Base-by-base conservation (phyloP, 257 asterid genomes). In the Primulina tabacum region DNA sequence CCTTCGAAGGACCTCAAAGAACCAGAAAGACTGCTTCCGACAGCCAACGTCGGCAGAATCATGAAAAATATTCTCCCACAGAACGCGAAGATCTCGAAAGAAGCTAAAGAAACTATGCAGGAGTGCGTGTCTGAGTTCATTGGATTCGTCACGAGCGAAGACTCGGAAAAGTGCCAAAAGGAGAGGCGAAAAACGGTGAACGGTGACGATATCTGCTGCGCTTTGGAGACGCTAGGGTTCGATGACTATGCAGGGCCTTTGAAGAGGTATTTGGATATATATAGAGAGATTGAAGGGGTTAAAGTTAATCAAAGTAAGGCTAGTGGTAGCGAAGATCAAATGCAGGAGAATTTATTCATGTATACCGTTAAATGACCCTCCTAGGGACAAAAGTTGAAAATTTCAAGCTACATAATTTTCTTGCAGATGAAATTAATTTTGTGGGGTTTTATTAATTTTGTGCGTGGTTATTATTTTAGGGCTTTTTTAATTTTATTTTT, bases 121-220 rank as follows among this genome's bases (percentile, higher is more conserved):
- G 92, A 88, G 72, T 87, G 92, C 11, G 95, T 78, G n/a, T 88
- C 95, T 0, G 95, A 88, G 64, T 88, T 88, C 79, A 82, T 88
- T 21, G 81, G 89, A 32, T 88, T 88, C 30, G 95, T 88, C 55
- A 88, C 95, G 0, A 56, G 92, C 0, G 95, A 88, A 62, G 92
- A 92, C 5, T 86, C 95, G 1, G 92, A 88, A 30, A 88, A 77
- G 89, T 88, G 95, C 71, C 83, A 84, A 29, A 82, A 78, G 61
- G 92, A 88, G 78, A 72, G 88, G 47, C 63, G 92, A 30, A 88
- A 88, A 53, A 88, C 95, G 28, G 85, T 88, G 24, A 86, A 86
- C 79, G 95, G 95, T 1, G 95, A 86, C 70, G 95, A 86, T 21
- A 66, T 88, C 1, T 84, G 92, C 80, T 75, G 85, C 81, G 92